Evolutionary conservation across 192 early-diverging fungal genomes (phyloP).

Genomic region (Chytriomyces sp.): DNA sequence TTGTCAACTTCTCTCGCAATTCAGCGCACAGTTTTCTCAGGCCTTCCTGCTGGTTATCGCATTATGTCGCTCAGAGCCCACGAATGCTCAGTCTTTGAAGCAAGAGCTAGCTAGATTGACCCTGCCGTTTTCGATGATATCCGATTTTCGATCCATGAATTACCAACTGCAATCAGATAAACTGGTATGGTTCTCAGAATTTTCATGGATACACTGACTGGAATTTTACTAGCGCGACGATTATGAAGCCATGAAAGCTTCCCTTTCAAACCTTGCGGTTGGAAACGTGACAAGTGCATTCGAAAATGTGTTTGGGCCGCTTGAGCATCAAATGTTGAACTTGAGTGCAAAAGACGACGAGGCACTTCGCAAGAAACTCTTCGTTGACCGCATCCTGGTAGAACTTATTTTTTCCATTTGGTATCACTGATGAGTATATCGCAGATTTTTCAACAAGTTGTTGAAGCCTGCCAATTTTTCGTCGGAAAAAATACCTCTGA

Average conservation of each 20-base stretch:
- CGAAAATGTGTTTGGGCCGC: constrained; percentile 1
- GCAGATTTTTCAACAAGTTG: neutral
- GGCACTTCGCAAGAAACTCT: neutral
- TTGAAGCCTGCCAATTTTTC: neutral
- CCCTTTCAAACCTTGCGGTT: neutral
- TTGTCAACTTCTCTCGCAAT: no score
- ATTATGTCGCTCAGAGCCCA: no score
- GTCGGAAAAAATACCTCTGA: neutral
- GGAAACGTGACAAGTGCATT: neutral
- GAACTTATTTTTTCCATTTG: neutral
- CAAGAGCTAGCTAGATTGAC: neutral
- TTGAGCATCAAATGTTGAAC: neutral
- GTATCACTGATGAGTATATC: neutral
- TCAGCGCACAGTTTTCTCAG: no score
- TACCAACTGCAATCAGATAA: neutral
- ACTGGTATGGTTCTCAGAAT: neutral
- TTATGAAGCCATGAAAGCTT: neutral
- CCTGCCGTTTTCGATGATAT: neutral
- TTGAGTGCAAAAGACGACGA: neutral
- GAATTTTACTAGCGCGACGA: neutral
- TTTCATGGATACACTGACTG: neutral
- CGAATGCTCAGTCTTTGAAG: no score
- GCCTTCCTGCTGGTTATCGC: no score
- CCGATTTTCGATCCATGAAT: neutral
- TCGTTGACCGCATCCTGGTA: neutral